phyloP scores from a whole-genome alignment of 257 asterid species.

The Cruciata laevipes region DNA sequence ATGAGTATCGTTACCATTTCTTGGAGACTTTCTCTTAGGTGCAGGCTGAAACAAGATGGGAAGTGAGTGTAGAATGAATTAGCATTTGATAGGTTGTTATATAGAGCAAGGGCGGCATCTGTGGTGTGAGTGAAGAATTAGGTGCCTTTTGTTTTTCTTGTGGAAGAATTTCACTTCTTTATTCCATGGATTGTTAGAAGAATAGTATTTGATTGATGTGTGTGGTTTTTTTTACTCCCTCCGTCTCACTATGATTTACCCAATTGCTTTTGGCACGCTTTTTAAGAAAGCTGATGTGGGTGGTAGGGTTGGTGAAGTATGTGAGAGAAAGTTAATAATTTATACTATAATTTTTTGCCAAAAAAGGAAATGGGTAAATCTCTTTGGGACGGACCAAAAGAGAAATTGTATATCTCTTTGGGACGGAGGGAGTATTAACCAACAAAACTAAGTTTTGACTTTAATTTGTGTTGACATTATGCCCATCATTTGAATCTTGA shows the following conservation, averaged over 20 bases:
- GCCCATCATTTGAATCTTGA: not conserved
- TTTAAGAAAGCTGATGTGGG: too few species aligned
- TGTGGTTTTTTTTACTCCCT: not conserved
- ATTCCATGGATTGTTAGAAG: not conserved
- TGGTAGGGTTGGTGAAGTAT: too few species aligned
- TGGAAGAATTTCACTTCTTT: constrained; percentile 8
- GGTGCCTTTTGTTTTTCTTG: constrained; percentile 26
- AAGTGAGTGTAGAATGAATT: constrained; percentile 6
- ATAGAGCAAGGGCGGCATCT: constrained; percentile 17
- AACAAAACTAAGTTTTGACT: constrained; percentile 9
- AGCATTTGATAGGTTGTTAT: constrained; percentile 6
- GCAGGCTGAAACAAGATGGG: not conserved
- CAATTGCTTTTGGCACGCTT: too few species aligned
- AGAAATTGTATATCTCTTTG: too few species aligned
- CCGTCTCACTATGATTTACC: too few species aligned
- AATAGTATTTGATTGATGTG: not conserved
- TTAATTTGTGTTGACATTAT: constrained; percentile 7
- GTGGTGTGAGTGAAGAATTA: not conserved
- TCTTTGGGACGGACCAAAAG: too few species aligned
- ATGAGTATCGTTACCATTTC: constrained; percentile 16
- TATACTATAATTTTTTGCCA: too few species aligned
- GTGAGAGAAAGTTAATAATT: too few species aligned
- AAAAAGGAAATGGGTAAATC: too few species aligned
- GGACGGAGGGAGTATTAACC: not conserved
- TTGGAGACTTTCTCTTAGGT: not conserved